Evolutionary conservation across 495 filamentous ascomycete species (phyloP).

Genomic region (Podospora pseudopauciseta): DNA sequence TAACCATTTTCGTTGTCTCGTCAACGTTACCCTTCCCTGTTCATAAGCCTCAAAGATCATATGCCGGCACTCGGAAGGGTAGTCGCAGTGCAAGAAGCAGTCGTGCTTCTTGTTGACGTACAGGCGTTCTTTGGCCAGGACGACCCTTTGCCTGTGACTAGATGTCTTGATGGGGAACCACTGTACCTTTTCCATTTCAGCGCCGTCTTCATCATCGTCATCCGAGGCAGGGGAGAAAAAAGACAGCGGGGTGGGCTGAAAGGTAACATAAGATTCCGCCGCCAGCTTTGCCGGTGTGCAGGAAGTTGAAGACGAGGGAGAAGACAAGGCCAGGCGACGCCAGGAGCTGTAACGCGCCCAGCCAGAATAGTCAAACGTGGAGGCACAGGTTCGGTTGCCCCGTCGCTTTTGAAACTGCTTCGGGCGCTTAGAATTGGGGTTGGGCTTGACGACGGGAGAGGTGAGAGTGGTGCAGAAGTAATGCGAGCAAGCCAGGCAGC

Average conservation of each 20-base stretch:
- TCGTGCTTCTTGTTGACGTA: conserved; percentile 29
- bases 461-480: conserved; percentile 32
- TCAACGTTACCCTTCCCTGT: conserved; percentile 8
- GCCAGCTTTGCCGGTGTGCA: background rate
- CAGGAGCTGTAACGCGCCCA: conserved; percentile 39
- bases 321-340: conserved; percentile 18
- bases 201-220: background rate
- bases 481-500: conserved; percentile 46
- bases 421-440: background rate
- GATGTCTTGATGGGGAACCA: background rate
- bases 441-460: background rate
- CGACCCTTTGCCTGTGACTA: background rate
- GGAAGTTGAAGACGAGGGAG: background rate
- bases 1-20: background rate
- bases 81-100: conserved; percentile 45
- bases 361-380: conserved; percentile 43
- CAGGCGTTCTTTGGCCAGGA: conserved; percentile 24
- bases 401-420: background rate
- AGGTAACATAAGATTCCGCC: background rate
- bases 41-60: conserved; percentile 12
- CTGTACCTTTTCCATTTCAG: background rate
- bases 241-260: background rate
- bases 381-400: conserved; percentile 14
- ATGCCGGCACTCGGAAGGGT: conserved; percentile 41
- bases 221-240: background rate